A percentile compares a stretch with the other conserved stretches of the same genome.
Conservation (phyloP, 306 rosid species). For the Calophaca sinica region DNA sequence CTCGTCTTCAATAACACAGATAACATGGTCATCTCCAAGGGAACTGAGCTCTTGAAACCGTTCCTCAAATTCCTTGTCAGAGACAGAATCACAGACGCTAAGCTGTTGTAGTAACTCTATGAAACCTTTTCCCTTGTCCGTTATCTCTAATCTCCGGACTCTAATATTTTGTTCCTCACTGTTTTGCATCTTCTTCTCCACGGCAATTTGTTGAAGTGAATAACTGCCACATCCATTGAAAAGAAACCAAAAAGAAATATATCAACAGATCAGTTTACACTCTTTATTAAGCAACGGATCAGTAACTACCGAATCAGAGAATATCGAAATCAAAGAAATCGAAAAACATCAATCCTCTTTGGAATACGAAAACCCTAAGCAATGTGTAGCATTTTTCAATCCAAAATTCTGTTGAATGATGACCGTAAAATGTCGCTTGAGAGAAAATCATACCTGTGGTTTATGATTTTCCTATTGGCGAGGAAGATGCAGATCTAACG, state of each 20-base stretch:
- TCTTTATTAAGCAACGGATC: no score
- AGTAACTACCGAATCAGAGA: background rate
- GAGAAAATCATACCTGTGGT: no score
- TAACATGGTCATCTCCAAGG: conserved; percentile 70
- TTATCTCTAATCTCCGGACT: conserved; percentile 63
- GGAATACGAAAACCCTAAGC: no score
- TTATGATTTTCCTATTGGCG: background rate
- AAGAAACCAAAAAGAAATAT: background rate
- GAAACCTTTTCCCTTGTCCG: conserved; percentile 81
- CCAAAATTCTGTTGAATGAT: no score
- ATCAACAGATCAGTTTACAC: no score
- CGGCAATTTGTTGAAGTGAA: background rate
- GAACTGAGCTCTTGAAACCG: conserved; percentile 64
- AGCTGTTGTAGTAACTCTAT: conserved; percentile 71
- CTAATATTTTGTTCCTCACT: conserved; percentile 48
- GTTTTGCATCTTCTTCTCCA: conserved; percentile 47
- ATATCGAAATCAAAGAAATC: background rate
- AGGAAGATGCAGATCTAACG: background rate
- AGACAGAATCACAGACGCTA: conserved; percentile 71
- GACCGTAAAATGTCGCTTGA: no score
- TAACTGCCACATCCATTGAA: no score
- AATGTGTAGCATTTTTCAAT: no score
- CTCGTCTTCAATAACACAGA: conserved; percentile 72
- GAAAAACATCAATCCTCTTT: no score
- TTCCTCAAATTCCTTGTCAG: conserved; percentile 70